Evolutionary conservation across 1,284 basidiomycete genomes (phyloP).

Genomic region (Sporisorium scitamineum): DNA sequence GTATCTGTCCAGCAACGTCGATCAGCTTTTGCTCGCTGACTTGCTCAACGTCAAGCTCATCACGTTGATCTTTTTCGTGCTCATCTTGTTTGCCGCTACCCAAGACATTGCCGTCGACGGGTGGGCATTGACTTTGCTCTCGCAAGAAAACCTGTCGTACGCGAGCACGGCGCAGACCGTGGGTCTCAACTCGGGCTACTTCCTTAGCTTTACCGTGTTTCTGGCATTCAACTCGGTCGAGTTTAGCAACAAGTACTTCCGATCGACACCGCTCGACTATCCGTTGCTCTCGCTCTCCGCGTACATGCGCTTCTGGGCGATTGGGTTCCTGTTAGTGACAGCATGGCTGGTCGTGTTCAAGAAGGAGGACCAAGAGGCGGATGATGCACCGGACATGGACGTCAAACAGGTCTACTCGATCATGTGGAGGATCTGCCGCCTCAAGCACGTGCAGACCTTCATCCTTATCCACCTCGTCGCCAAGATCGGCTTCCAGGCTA

Average conservation of each 20-base stretch:
- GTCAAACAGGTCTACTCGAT: conserved; percentile 90
- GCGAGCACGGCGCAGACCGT: conserved; percentile 98
- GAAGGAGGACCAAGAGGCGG: conserved; percentile 77
- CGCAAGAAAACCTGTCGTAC: conserved; percentile 93
- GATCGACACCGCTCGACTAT: conserved; percentile 75
- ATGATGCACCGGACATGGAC: conserved; percentile 80
- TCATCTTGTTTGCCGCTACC: conserved; percentile 92
- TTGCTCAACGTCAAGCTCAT: conserved; percentile 81
- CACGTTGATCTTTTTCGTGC: conserved; percentile 86
- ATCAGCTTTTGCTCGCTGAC: conserved; percentile 84
- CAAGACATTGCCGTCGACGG: conserved; percentile 99
- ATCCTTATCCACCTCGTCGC: conserved; percentile 88
- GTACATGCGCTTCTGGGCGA: conserved; percentile 88
- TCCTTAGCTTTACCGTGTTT: conserved; percentile 96
- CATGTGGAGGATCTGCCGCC: conserved; percentile 92
- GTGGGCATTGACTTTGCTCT: conserved; percentile 96
- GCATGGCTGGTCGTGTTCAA: conserved; percentile 89
- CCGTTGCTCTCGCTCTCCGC: conserved; percentile 83
- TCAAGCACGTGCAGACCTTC: conserved; percentile 91
- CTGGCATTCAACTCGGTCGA: conserved; percentile 94
- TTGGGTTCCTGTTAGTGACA: conserved; percentile 84
- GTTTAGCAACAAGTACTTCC: conserved; percentile 84
- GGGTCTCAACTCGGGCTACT: conserved; percentile 94
- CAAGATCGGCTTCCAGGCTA: conserved; percentile 95
- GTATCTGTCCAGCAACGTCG: conserved; percentile 84